A percentile compares a stretch with the other conserved stretches of the same genome.
These are phyloP conservation scores for Solanum commersonii DNA, from an alignment of 257 asterid species.

Conservation along the genomic window DNA sequence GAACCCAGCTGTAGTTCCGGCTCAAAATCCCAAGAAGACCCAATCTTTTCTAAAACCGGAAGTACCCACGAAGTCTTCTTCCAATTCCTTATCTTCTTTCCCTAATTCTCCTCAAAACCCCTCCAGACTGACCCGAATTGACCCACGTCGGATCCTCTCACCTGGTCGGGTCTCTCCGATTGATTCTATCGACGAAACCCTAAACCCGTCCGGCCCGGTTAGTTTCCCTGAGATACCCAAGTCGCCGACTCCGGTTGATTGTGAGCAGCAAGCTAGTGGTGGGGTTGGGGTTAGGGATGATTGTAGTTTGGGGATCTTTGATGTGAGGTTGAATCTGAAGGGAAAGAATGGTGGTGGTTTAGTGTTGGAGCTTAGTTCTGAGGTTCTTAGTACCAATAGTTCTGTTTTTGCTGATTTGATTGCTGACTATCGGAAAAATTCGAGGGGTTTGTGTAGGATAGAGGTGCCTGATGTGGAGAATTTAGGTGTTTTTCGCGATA, in stretches of 20 bases:
- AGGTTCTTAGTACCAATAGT: conserved; percentile 62
- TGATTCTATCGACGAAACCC: conserved; percentile 8
- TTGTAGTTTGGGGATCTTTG: conserved; percentile 36
- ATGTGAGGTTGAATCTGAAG: conserved; percentile 75
- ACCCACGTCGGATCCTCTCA: conserved; percentile 75
- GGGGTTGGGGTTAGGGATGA: conserved; percentile 20
- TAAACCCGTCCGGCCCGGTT: conserved; percentile 3
- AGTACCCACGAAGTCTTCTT: conserved; percentile 18
- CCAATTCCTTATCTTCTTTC: conserved; percentile 14
- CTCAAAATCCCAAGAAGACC: conserved; percentile 31
- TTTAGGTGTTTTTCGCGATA: conserved; percentile 55
- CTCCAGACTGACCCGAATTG: conserved; percentile 10
- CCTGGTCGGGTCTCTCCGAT: conserved; percentile 99
- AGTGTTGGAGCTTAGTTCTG: conserved; percentile 70
- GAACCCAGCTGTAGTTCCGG: conserved; percentile 5
- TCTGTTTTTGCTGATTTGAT: conserved; percentile 60
- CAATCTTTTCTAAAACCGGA: conserved; percentile 16
- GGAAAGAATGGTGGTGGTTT: conserved; percentile 62
- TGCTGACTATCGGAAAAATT: conserved; percentile 37
- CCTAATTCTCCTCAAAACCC: conserved; percentile 44
- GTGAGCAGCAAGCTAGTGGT: neutral
- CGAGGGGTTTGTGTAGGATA: conserved; percentile 64
- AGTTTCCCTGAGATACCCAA: conserved; percentile 14
- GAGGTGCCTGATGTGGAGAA: conserved; percentile 91
- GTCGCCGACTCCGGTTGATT: conserved; percentile 23